Conservation (phyloP, 148 eudicot genomes). For the Polygonum maritimum region DNA sequence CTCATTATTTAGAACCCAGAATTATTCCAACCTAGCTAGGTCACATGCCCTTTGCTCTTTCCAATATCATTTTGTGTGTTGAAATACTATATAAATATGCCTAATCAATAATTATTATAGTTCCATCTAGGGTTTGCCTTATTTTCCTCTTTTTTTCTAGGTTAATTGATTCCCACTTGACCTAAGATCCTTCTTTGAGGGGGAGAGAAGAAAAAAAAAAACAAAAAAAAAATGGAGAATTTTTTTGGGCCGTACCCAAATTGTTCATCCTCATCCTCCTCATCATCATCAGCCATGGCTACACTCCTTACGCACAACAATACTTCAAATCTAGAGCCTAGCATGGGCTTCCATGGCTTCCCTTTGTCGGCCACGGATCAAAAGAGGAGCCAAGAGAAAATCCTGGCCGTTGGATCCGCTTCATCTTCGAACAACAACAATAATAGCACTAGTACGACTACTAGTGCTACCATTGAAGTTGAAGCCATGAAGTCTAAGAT, state of each 20-base stretch:
- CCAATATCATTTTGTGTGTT: background rate
- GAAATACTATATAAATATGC: background rate
- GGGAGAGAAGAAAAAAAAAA: background rate
- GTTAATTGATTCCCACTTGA: too few relatives aligned
- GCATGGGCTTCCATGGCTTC: background rate
- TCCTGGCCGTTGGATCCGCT: background rate
- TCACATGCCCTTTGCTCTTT: background rate
- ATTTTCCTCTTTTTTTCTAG: background rate
- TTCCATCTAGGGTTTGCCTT: conserved; percentile 6
- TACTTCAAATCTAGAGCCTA: background rate
- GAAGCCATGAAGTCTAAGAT: conserved; percentile 53
- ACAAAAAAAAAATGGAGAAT: background rate
- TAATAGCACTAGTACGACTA: background rate
- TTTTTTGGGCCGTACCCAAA: background rate
- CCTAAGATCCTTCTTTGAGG: background rate
- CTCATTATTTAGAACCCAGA: too few relatives aligned
- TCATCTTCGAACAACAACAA: background rate
- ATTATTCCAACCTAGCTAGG: too few relatives aligned
- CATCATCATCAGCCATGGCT: background rate
- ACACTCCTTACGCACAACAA: background rate
- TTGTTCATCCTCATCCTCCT: background rate
- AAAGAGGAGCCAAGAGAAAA: background rate
- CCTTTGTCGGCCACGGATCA: background rate
- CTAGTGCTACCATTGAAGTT: conserved; percentile 9
- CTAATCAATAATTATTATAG: background rate